Base-by-base conservation (phyloP, 2,329 filamentous ascomycete species). In the Aspergillus intermedius region DNA sequence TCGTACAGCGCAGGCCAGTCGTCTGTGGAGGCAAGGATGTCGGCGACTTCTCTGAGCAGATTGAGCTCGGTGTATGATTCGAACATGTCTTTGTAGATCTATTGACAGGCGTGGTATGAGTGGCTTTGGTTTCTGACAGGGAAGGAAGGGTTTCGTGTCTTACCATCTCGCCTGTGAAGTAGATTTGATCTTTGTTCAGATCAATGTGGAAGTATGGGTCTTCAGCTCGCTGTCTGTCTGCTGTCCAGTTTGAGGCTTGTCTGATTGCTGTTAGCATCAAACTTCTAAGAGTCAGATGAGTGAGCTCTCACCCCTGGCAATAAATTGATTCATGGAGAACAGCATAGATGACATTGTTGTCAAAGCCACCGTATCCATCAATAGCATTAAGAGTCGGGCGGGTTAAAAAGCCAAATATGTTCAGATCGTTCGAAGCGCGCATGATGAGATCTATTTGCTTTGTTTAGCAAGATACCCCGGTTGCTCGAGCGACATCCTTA, bases 311-410 rank as follows among this genome's bases (percentile, higher is more conserved):
- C 51, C 81, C 80, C 66, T 87, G 81, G 65, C 86, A 91, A 74
- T 96, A 97, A 57, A 91, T 85, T 6, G 87, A 77, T 68, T 97
- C 91, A 64, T 97, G 91, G 2, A 96, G 73, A 35, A 96, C 75
- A 21, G 87, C 86, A 64, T 96, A 97, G 51, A 96, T 81, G 48
- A 91, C 82, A 56, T 83, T 82, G 37, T 81, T 79, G 61, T 96
- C 90, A 60, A 89, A 90, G 2, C 77, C 74, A 2, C 83, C 77
- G 45, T 79, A 78, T 17, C 75, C 69, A 64, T 95, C 89, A 21
- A 95, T 73, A 0, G 77, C 74, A 3, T 79, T 73, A 3, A 95
- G 77, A 0, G 87, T 86, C 0, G 84, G 81, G 15, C 82, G 78
- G 0, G 86, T 90, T 51, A 96, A 72, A 57, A 84, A 81, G n/a